A percentile compares a stretch with the other conserved stretches of the same genome.
Evolutionary conservation across 2,329 filamentous ascomycete species (phyloP).

Genomic region (Claviceps digitariae): DNA sequence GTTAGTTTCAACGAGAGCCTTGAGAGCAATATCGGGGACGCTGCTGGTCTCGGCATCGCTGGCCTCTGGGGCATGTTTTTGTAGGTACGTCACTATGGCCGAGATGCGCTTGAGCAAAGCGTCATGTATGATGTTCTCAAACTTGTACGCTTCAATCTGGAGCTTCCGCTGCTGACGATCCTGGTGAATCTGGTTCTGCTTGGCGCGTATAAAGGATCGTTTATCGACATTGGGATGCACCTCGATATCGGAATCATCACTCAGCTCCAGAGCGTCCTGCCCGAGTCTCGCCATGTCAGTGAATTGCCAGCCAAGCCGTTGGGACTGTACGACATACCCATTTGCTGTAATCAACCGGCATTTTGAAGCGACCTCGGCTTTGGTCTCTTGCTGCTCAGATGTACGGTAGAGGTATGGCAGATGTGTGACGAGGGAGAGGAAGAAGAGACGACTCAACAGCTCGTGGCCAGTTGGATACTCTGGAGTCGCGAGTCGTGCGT

Average conservation of each 20-base stretch:
- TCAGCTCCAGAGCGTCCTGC: conserved; percentile 83
- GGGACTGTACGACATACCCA: conserved; percentile 36
- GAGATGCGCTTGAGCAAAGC: conserved; percentile 77
- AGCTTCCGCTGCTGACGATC: conserved; percentile 74
- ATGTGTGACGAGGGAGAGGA: background rate
- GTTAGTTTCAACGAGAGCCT: conserved; percentile 72
- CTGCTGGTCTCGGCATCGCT: conserved; percentile 35
- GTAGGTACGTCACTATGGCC: conserved; percentile 58
- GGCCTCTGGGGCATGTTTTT: conserved; percentile 56
- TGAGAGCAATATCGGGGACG: conserved; percentile 75
- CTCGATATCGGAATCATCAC: conserved; percentile 95
- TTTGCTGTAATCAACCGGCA: conserved; percentile 52
- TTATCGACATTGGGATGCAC: conserved; percentile 99
- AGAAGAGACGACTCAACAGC: background rate
- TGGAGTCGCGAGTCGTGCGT: too few species aligned
- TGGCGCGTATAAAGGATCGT: conserved; percentile 92
- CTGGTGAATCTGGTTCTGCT: conserved; percentile 93
- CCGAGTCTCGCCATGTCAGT: background rate
- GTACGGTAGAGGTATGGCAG: background rate
- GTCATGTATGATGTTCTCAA: conserved; percentile 87
- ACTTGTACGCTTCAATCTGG: conserved; percentile 83
- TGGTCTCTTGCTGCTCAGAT: background rate
- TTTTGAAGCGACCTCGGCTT: conserved; percentile 11
- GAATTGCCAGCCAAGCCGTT: background rate
- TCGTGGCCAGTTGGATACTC: background rate